Evolutionary conservation across 2,329 filamentous ascomycete genomes (phyloP).

Genomic region (Epicoccum nigrum): DNA sequence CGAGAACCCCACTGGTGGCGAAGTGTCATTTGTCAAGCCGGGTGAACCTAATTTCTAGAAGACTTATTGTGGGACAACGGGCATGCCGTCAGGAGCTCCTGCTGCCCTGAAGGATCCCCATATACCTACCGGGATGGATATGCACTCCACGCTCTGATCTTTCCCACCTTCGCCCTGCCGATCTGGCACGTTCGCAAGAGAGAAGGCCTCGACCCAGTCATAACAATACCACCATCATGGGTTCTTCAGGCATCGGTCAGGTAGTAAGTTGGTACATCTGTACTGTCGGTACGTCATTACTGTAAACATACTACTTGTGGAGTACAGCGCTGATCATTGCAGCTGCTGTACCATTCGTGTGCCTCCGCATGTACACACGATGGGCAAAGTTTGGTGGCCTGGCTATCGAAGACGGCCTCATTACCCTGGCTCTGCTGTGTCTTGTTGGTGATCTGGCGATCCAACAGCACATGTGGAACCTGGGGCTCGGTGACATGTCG

Average conservation of each 20-base stretch:
- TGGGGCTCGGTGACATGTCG: constrained; percentile 34
- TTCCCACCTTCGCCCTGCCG: too few relatives aligned
- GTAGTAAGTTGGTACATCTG: constrained; percentile 27
- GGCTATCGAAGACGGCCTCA: constrained; percentile 40
- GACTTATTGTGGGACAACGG: neutral
- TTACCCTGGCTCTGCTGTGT: constrained; percentile 38
- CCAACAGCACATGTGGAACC: constrained; percentile 45
- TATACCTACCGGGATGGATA: neutral
- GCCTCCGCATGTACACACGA: constrained; percentile 37
- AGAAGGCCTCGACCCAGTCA: neutral
- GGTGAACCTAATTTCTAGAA: neutral
- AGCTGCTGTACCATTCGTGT: constrained; percentile 35
- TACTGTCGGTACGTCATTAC: constrained; percentile 1
- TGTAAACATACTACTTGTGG: too few relatives aligned
- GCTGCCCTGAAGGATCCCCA: neutral
- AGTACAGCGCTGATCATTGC: neutral
- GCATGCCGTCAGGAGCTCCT: constrained; percentile 1
- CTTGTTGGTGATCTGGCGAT: constrained; percentile 42
- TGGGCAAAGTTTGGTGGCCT: constrained; percentile 36
- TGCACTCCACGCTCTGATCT: constrained; percentile 3
- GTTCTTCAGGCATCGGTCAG: constrained; percentile 24
- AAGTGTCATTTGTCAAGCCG: neutral
- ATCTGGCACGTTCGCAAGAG: neutral
- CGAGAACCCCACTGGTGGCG: neutral
- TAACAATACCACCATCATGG: constrained; percentile 10